Evolutionary conservation across 148 eudicot species (phyloP).

Genomic region (Hydrangea macrophylla): DNA sequence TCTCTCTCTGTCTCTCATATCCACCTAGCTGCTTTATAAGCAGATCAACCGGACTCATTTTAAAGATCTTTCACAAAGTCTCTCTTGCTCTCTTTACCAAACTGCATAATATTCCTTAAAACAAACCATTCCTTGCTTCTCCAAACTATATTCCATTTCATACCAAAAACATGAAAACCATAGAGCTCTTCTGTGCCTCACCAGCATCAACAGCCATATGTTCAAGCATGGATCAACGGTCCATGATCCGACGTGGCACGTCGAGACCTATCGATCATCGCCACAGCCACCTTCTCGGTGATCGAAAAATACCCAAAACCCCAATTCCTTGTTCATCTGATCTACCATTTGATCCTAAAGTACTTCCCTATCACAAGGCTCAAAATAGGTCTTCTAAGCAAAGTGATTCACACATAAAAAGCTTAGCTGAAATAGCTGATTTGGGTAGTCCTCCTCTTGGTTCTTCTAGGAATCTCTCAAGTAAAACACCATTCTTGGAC

Average conservation of each 20-base stretch:
- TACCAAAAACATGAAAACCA: conserved; percentile 53
- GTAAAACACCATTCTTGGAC: conserved; percentile 34
- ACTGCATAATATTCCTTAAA: not conserved
- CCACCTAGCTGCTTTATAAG: conserved; percentile 28
- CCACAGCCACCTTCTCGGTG: conserved; percentile 14
- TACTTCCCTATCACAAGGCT: conserved; percentile 29
- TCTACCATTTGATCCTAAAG: conserved; percentile 62
- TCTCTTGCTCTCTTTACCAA: not conserved
- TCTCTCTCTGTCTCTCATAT: conserved; percentile 2
- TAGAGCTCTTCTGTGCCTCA: conserved; percentile 76
- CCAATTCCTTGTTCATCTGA: conserved; percentile 58
- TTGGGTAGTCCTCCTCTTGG: conserved; percentile 23
- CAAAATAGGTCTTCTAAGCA: conserved; percentile 27
- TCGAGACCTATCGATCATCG: conserved; percentile 30
- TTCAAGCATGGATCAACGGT: conserved; percentile 52
- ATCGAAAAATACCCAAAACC: conserved; percentile 10
- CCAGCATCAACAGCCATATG: conserved; percentile 89
- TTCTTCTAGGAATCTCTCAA: conserved; percentile 58
- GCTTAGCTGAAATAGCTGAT: conserved; percentile 54
- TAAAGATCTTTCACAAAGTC: conserved; percentile 4
- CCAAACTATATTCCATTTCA: no score
- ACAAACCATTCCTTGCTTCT: not conserved
- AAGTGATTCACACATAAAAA: conserved; percentile 33
- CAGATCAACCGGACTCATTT: conserved; percentile 19
- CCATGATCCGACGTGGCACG: conserved; percentile 44